Evolutionary conservation across 1,139 yeast species (phyloP), one percentile per base, ranked within the genome.

Genomic region (Yamadazyma oceani): DNA sequence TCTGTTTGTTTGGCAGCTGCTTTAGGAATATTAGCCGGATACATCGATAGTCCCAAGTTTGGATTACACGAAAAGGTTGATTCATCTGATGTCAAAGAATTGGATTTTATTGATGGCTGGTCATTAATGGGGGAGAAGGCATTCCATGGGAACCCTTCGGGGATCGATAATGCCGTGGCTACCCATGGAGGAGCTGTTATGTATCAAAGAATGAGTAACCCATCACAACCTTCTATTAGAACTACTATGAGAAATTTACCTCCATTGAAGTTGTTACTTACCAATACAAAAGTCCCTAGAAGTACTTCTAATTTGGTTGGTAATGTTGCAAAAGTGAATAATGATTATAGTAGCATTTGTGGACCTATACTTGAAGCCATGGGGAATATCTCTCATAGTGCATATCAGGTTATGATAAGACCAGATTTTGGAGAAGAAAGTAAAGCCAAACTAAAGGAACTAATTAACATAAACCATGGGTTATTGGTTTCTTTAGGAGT

Each of bases 71-170:
- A 64, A 3, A 58, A 60, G 27, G 60, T 63, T n/a, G 42, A 54
- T n/a, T 49, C 62, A 5, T 55, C 59, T 26, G 73, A 71, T 30
- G 61, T 62, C 15, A 51, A 56, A 4, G 82, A 78, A 37, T 73
- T 84, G 29, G 69, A 74, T 8, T 75, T 81, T 49, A 81, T 92
- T 43, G 92, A 92, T 51, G 62, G 71, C 6, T 90, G 97, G 96
- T 83, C 97, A 1, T 83, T 85, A 46, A 72, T 90, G 66, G 97
- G 97, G 27, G 99, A 92, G 60, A 85, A 85, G 54, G 88, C 97
- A 58, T 86, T 89, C 53, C 97, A 92, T 57, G 98, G 98, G 1
- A 90, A 86, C 50, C 99, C 99, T 9, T 84, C 95, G 15, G 99
- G 99, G 12, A 89, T 94, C 39, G 99, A 92, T 58, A 92, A 92